Percentiles rank a stretch among this genome's conserved stretches.
Evolutionary conservation across 768 basidiomycete genomes (phyloP).

Genomic region (Pilatotrama ljubarskyi): DNA sequence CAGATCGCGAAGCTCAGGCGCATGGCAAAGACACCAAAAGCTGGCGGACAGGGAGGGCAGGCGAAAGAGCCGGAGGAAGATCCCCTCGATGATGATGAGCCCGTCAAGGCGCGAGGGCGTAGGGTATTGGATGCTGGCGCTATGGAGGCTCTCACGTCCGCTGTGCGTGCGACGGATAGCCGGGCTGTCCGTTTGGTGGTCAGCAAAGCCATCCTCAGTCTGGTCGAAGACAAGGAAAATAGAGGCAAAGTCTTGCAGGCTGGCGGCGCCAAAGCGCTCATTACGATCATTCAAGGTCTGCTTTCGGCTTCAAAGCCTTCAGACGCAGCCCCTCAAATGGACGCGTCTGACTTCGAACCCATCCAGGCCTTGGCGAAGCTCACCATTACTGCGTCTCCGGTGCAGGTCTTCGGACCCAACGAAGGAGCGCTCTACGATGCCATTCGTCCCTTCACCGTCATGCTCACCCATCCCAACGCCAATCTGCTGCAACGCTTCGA

Average conservation of each 20-base stretch:
- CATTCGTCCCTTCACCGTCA: constrained; percentile 75
- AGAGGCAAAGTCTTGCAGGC: constrained; percentile 74
- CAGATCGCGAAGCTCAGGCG: constrained; percentile 78
- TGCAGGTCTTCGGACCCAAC: constrained; percentile 89
- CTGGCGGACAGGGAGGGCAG: constrained; percentile 17
- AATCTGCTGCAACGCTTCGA: constrained; percentile 87
- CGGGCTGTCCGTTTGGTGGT: constrained; percentile 55
- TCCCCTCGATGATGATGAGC: constrained; percentile 60
- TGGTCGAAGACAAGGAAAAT: constrained; percentile 77
- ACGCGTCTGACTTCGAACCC: constrained; percentile 53
- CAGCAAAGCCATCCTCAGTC: constrained; percentile 63
- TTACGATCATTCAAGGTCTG: constrained; percentile 53
- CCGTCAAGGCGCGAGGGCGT: constrained; percentile 62
- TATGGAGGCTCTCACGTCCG: constrained; percentile 58
- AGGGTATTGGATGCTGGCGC: constrained; percentile 61
- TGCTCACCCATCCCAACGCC: constrained; percentile 69
- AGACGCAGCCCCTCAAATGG: constrained; percentile 34
- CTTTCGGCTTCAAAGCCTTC: constrained; percentile 36
- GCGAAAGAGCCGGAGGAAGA: constrained; percentile 6
- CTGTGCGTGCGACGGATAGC: constrained; percentile 62
- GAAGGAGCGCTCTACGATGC: constrained; percentile 75
- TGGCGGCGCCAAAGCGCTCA: constrained; percentile 73
- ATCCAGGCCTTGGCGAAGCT: constrained; percentile 93
- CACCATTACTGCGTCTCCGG: constrained; percentile 86
- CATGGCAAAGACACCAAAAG: constrained; percentile 59